Percentiles rank a stretch among this genome's conserved stretches.
Conservation (phyloP, 192 early-diverging fungal genomes). For the Coemansia sp. region DNA sequence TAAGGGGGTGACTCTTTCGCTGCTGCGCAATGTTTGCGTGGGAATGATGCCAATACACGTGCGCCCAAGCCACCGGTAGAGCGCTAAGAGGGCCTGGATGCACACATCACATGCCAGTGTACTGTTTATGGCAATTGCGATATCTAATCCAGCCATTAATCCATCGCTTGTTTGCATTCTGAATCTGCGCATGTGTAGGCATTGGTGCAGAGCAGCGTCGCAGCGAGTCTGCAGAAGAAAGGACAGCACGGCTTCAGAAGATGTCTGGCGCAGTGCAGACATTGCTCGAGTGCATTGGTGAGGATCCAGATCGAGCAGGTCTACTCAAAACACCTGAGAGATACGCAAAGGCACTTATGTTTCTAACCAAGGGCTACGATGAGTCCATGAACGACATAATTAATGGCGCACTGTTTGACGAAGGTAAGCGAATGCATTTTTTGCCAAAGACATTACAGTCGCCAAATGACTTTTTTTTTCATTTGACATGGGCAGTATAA, state of each 20-base stretch:
- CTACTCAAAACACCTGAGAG: constrained; percentile 92
- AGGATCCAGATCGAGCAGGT: constrained; percentile 92
- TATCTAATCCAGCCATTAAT: neutral
- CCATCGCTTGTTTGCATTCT: neutral
- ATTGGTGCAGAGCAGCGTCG: constrained; percentile 77
- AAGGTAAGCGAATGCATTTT: constrained; percentile 55
- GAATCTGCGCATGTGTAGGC: constrained; percentile 48
- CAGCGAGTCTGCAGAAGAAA: constrained; percentile 75
- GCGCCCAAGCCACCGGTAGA: no score
- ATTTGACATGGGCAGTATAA: no score
- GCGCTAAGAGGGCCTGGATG: no score
- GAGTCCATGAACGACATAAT: constrained; percentile 81
- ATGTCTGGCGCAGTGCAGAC: constrained; percentile 84
- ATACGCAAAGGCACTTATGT: constrained; percentile 96
- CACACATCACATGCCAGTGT: no score
- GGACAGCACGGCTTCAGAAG: constrained; percentile 66
- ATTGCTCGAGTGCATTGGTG: constrained; percentile 90
- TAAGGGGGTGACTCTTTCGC: no score
- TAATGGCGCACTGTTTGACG: constrained; percentile 96
- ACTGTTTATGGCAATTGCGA: no score
- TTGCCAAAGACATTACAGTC: no score
- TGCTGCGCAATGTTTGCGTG: no score
- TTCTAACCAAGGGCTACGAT: constrained; percentile 99
- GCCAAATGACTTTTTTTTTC: no score
- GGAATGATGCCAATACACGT: no score